Evolutionary conservation across 345 rosid species (phyloP).

Genomic region (Passiflora organensis): DNA sequence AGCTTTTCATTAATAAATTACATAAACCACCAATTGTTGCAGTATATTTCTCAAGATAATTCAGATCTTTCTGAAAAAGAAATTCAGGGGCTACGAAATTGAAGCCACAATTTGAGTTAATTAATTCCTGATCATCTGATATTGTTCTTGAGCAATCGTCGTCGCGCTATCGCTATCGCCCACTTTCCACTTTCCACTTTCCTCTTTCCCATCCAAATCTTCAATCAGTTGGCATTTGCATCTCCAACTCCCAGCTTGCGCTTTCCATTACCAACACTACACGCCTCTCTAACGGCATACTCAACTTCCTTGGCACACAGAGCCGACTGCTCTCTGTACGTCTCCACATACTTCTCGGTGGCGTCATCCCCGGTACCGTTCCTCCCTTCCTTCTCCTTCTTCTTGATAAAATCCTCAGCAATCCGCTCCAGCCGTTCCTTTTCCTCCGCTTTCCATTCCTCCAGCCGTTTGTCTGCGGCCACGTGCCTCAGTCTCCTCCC

Average conservation of each 20-base stretch:
- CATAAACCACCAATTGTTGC: too few relatives aligned
- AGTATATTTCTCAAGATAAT: too few relatives aligned
- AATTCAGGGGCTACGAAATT: too few relatives aligned
- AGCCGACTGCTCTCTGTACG: constrained; percentile 68
- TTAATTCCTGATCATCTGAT: too few relatives aligned
- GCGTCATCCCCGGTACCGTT: constrained; percentile 65
- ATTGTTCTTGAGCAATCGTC: too few relatives aligned
- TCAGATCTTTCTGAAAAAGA: too few relatives aligned
- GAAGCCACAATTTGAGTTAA: too few relatives aligned
- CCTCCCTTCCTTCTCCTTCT: constrained; percentile 65
- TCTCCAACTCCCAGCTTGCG: constrained; percentile 14
- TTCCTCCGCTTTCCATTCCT: constrained; percentile 89
- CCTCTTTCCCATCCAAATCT: too few relatives aligned
- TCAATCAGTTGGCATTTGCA: constrained; percentile 45
- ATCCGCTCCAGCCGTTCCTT: constrained; percentile 70
- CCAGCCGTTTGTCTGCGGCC: constrained; percentile 86
- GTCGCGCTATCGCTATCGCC: too few relatives aligned
- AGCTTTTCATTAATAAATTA: too few relatives aligned
- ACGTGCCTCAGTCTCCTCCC: constrained; percentile 95
- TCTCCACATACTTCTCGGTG: constrained; percentile 64
- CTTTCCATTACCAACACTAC: constrained; percentile 34
- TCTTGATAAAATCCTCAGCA: constrained; percentile 77
- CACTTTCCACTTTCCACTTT: too few relatives aligned
- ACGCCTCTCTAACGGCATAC: constrained; percentile 62
- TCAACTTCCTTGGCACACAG: constrained; percentile 76